Evolutionary conservation across 306 rosid genomes (phyloP).

Genomic region (Corylus americana): DNA sequence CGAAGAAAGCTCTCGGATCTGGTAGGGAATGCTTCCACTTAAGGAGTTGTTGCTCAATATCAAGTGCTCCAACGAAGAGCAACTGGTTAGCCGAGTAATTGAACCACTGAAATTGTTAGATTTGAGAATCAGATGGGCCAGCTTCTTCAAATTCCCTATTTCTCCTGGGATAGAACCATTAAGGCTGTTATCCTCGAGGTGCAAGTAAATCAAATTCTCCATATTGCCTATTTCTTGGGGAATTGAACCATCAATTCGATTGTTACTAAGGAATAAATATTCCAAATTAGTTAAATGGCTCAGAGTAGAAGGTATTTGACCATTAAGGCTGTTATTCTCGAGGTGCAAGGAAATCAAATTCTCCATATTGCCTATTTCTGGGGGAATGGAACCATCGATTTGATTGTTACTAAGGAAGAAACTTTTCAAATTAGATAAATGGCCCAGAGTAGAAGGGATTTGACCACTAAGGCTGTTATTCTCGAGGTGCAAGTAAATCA

Average conservation of each 20-base stretch:
- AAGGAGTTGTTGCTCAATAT: background rate
- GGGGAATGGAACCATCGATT: background rate
- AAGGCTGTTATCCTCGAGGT: no score
- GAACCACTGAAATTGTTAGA: background rate
- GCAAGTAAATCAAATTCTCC: background rate
- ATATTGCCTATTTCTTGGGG: background rate
- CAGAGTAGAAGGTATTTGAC: background rate
- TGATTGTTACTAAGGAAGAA: no score
- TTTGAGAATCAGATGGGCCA: background rate
- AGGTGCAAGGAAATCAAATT: no score
- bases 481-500: no score
- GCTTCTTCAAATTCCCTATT: background rate
- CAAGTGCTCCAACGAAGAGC: background rate
- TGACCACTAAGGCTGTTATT: background rate
- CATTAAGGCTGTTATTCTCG: background rate
- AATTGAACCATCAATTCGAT: background rate
- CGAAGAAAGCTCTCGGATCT: background rate
- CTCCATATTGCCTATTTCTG: background rate
- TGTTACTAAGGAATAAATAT: background rate
- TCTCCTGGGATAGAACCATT: background rate
- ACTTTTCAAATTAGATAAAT: background rate
- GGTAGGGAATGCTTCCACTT: background rate
- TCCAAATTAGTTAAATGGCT: background rate
- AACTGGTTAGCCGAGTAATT: background rate
- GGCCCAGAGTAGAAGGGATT: background rate